Conservation (phyloP, 768 basidiomycete species). For the Lentinus tigrinus region DNA sequence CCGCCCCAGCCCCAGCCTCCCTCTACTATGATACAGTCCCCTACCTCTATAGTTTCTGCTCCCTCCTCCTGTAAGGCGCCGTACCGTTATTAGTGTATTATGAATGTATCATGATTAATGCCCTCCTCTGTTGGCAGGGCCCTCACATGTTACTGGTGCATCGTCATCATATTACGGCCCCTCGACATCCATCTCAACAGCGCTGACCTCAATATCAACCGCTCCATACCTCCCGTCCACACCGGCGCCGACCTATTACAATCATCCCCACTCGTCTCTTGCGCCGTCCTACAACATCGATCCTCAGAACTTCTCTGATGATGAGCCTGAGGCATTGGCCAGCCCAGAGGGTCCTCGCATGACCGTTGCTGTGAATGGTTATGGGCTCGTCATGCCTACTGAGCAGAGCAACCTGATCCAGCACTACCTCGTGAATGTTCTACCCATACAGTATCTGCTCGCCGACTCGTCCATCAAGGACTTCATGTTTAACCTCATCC, state of each 20-base stretch:
- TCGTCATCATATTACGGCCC: conserved; percentile 7
- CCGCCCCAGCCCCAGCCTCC: conserved; percentile 20
- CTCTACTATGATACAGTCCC: conserved; percentile 36
- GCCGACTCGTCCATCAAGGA: conserved; percentile 47
- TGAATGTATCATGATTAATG: conserved; percentile 71
- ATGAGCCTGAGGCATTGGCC: conserved; percentile 14
- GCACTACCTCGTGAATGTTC: conserved; percentile 62
- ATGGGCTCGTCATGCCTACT: conserved; percentile 19
- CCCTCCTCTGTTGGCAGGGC: conserved; percentile 55
- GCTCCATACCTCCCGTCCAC: conserved; percentile 1
- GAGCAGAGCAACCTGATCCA: conserved; percentile 29
- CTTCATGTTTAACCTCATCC: conserved; percentile 53
- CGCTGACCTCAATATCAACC: conserved; percentile 6
- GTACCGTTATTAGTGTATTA: conserved; percentile 70
- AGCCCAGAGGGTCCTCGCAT: conserved; percentile 16
- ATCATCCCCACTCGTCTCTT: conserved; percentile 20
- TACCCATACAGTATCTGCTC: conserved; percentile 69
- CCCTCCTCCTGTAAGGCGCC: conserved; percentile 63
- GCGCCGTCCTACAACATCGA: conserved; percentile 21
- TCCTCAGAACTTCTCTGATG: conserved; percentile 9
- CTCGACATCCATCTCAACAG: conserved; percentile 1
- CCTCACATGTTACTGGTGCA: conserved; percentile 17
- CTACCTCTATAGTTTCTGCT: conserved; percentile 53
- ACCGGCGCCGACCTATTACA: conserved; percentile 6
- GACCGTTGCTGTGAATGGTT: conserved; percentile 15